Evolutionary conservation across 768 basidiomycete genomes (phyloP).

Genomic region (Hericium rajendrae): DNA sequence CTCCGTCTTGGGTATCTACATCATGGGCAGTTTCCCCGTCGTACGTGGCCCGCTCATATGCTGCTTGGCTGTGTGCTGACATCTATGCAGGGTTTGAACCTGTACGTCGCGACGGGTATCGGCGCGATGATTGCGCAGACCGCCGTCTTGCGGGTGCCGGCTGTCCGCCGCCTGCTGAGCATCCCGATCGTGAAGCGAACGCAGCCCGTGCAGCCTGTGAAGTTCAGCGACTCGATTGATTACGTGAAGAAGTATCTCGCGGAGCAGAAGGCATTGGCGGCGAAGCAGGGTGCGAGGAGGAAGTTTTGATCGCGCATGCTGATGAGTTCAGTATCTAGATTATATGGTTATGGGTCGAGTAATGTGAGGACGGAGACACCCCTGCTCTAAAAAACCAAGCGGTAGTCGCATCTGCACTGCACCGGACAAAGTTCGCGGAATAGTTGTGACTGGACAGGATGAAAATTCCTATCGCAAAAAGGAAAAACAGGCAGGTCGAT

Average conservation of each 20-base stretch:
- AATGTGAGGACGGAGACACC: background rate
- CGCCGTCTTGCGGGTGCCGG: constrained; percentile 30
- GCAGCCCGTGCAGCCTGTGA: constrained; percentile 5
- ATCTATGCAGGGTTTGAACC: constrained; percentile 38
- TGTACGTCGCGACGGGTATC: constrained; percentile 50
- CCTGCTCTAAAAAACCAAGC: background rate
- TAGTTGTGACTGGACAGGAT: no score
- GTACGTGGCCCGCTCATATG: constrained; percentile 33
- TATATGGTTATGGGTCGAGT: background rate
- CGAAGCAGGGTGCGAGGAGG: constrained; percentile 3
- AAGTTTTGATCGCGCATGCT: constrained; percentile 4
- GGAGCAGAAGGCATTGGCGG: constrained; percentile 5
- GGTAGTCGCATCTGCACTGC: background rate
- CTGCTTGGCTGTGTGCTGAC: background rate
- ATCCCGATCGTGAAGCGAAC: constrained; percentile 21
- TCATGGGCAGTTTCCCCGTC: constrained; percentile 52
- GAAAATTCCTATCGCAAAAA: no score
- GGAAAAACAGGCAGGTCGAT: no score
- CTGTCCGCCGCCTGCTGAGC: constrained; percentile 30
- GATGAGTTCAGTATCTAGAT: background rate
- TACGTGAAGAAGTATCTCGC: constrained; percentile 11
- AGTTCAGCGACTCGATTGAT: constrained; percentile 10
- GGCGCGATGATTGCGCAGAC: constrained; percentile 37
- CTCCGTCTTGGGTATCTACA: constrained; percentile 37
- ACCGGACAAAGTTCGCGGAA: no score